Conservation (phyloP, 1,284 basidiomycete genomes). For the Agaricales sp. region DNA sequence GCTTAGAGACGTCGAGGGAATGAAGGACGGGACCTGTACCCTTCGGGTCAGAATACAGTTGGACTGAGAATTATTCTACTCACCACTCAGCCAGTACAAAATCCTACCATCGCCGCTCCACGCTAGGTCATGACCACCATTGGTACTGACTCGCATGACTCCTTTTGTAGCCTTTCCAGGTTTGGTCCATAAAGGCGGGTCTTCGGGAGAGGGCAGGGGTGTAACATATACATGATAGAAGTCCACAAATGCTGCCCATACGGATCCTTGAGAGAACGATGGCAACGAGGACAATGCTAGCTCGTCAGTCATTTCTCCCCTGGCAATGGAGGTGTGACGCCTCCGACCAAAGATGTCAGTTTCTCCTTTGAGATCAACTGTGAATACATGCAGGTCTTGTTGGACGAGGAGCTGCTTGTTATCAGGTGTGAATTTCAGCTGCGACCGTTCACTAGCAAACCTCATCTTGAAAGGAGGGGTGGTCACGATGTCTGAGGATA, state of each 20-base stretch:
- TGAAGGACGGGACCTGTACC: constrained; percentile 53
- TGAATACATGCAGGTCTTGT: constrained; percentile 37
- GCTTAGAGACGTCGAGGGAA: constrained; percentile 41
- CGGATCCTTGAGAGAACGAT: constrained; percentile 12
- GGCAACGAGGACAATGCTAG: constrained; percentile 29
- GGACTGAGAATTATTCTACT: constrained; percentile 5
- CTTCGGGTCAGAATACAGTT: constrained; percentile 2
- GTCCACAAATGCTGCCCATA: constrained; percentile 50
- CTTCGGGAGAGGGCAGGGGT: constrained; percentile 24
- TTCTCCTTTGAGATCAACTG: constrained; percentile 40
- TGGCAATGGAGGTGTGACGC: constrained; percentile 35
- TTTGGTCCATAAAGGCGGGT: constrained; percentile 51
- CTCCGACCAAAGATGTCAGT: constrained; percentile 39
- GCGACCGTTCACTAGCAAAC: constrained; percentile 21
- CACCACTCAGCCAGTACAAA: constrained; percentile 65
- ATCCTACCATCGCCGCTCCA: constrained; percentile 52
- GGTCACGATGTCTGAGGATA: constrained; percentile 34
- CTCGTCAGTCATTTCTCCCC: constrained; percentile 46
- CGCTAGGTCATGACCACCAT: constrained; percentile 61
- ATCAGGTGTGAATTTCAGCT: constrained; percentile 41
- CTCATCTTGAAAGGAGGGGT: not conserved
- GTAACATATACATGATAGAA: constrained; percentile 54
- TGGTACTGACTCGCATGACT: constrained; percentile 48
- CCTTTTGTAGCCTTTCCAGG: constrained; percentile 54
- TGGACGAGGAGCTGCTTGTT: constrained; percentile 48